Evolutionary conservation across 192 early-diverging fungal species (phyloP), one percentile per base, ranked within the genome.

Genomic region (Allomyces arbusculus): DNA sequence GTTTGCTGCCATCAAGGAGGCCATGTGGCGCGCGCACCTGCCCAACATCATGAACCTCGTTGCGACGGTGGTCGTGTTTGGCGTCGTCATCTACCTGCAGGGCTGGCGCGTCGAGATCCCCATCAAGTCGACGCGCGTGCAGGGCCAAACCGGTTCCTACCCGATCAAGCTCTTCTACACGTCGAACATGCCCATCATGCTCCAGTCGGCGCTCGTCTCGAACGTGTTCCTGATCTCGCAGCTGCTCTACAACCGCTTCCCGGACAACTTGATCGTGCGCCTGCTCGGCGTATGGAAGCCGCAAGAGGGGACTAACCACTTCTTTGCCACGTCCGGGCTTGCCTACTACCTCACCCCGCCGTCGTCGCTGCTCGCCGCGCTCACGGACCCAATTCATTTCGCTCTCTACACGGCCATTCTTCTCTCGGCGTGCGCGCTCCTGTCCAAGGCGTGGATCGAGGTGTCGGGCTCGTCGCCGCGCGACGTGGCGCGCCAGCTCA

Each of bases 161-260:
- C 97, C 97, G 64, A 84, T 99, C 86, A 99, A 99, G 85, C 80
- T 99, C 61, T 97, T 99, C 79, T 99, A 99, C 84, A 99, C 97
- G 44, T 97, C 94, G 70, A 99, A 97, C 82, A 98, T 99, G 97
- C 88, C 83, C 62, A 82, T 80, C 73, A 85, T 80, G 81, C 75
- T 80, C 63, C 94, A 97, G 78, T 97, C 94, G 33, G 92, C 97
- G 55, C 79, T 99, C 67, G 88, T 91, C 45, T 95, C 92, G 65
- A 91, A 99, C 71, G 80, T 95, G 66, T 99, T 95, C 76, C 90
- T 99, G 82, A 91, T 99, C 76, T 95, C 93, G 24, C 97, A 99
- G 84, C 82, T 97, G 75, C 81, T 97, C 68, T 95, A 90, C 87
- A 94, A 89, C 79, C 81, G 95, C 65, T 99, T 95, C 87, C 93